phyloP scores from a whole-genome alignment of 2,329 filamentous ascomycete species.

The Elsinoe batatas region DNA sequence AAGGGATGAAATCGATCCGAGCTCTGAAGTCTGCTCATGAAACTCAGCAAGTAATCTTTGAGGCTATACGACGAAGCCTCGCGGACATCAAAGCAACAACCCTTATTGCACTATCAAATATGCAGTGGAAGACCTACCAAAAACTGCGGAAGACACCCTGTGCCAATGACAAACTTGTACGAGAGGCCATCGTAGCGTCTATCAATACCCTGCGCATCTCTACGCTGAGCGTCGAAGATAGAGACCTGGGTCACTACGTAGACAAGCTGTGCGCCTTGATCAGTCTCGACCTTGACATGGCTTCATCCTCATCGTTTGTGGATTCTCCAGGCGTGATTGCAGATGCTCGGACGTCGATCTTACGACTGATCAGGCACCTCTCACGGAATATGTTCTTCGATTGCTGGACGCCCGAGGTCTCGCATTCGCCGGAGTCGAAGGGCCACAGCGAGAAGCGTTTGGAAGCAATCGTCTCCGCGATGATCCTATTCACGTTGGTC shows the following conservation, averaged over 20 bases:
- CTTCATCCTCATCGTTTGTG: not conserved
- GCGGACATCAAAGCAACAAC: not conserved
- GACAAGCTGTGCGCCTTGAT: not conserved
- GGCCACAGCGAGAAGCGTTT: not conserved
- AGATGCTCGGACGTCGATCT: not conserved
- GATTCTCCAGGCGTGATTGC: not conserved
- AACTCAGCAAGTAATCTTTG: not conserved
- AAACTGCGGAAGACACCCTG: not conserved
- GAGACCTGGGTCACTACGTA: not conserved
- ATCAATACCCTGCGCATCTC: not conserved
- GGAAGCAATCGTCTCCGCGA: not conserved
- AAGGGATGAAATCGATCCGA: no score
- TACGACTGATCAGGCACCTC: not conserved
- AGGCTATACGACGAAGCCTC: not conserved
- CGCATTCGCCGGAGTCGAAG: not conserved
- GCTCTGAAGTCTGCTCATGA: not conserved
- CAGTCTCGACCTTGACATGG: not conserved
- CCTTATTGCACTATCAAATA: slow-evolving; percentile 2
- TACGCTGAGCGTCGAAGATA: not conserved
- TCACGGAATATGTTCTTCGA: no score
- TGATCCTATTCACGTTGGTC: not conserved
- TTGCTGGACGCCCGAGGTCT: no score
- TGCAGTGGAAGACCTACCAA: slow-evolving; percentile 8
- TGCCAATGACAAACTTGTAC: not conserved
- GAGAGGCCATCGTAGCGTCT: not conserved